phyloP scores from a whole-genome alignment of 371 early-diverging fungal species.

The Rhizopus arrhizus region DNA sequence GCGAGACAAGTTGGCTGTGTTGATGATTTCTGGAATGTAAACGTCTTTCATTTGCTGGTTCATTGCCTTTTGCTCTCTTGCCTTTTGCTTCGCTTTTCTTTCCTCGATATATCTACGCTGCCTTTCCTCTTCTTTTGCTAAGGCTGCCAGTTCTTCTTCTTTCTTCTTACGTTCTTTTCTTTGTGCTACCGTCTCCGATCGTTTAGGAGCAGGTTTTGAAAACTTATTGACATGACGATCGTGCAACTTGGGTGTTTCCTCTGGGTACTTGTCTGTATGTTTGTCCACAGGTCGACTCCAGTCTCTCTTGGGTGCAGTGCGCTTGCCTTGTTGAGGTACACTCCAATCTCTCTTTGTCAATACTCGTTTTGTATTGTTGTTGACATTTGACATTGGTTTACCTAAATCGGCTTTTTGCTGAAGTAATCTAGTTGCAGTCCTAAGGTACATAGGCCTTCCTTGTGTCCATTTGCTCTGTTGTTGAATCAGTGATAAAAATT shows the following conservation, averaged over 20 bases:
- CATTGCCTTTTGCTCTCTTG: constrained; percentile 29
- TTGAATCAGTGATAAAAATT: too few species aligned
- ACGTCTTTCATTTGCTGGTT: constrained; percentile 61
- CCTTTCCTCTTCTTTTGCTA: constrained; percentile 33
- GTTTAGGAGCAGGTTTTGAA: constrained; percentile 18
- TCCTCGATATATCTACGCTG: constrained; percentile 24
- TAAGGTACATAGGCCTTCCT: too few species aligned
- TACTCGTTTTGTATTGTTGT: not conserved
- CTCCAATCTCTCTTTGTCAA: not conserved
- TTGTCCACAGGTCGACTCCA: constrained; percentile 39
- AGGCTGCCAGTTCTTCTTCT: constrained; percentile 34
- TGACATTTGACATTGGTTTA: constrained; percentile 1
- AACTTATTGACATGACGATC: constrained; percentile 34
- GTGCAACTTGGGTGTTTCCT: constrained; percentile 28
- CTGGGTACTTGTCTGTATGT: constrained; percentile 36
- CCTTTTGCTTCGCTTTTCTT: constrained; percentile 32
- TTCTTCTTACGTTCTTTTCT: constrained; percentile 38
- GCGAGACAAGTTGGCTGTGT: constrained; percentile 78
- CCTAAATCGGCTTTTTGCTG: constrained; percentile 14
- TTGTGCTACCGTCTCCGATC: constrained; percentile 26
- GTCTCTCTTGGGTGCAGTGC: constrained; percentile 30
- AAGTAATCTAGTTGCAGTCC: constrained; percentile 3
- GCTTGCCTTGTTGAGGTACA: constrained; percentile 2
- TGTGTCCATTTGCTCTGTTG: too few species aligned
- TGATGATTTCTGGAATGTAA: constrained; percentile 81